Evolutionary conservation across 2,329 filamentous ascomycete genomes (phyloP).

Genomic region (Exophiala calicioides): DNA sequence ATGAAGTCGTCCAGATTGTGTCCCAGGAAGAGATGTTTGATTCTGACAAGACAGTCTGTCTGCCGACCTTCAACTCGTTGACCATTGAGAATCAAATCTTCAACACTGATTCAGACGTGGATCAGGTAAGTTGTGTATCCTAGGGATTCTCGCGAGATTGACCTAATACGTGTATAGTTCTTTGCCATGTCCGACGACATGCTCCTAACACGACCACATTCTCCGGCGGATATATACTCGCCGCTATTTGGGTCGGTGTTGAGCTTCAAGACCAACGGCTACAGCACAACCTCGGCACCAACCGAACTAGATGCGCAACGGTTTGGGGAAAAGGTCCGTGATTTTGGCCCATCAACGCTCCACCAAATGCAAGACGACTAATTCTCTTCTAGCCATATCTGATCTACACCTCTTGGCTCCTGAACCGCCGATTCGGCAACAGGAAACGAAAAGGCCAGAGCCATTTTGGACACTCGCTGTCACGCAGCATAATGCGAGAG

Average conservation of each 20-base stretch:
- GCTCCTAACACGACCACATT: constrained; percentile 19
- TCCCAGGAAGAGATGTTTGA: constrained; percentile 26
- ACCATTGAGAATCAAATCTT: constrained; percentile 27
- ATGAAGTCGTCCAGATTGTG: constrained; percentile 20
- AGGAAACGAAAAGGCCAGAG: constrained; percentile 26
- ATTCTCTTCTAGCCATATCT: too few relatives aligned
- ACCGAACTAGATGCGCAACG: constrained; percentile 20
- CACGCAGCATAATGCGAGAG: constrained; percentile 24
- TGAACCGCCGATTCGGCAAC: constrained; percentile 24
- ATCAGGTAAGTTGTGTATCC: constrained; percentile 16
- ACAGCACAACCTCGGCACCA: constrained; percentile 21
- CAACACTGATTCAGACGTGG: constrained; percentile 23
- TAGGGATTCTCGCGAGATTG: too few relatives aligned
- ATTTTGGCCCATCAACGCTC: too few relatives aligned
- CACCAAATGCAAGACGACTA: too few relatives aligned
- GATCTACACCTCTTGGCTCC: constrained; percentile 26
- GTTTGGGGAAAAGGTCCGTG: constrained; percentile 28
- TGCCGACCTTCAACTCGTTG: constrained; percentile 26
- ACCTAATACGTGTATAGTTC: constrained; percentile 12
- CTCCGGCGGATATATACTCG: constrained; percentile 23
- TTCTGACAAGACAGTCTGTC: constrained; percentile 17
- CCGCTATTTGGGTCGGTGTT: constrained; percentile 24
- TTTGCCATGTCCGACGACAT: constrained; percentile 26
- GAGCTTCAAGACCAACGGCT: constrained; percentile 26
- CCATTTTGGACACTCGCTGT: constrained; percentile 25